Percentiles rank a stretch among this genome's conserved stretches.
These are phyloP conservation scores for Phytophthora sansomeana DNA, from an alignment of 352 stramenopile species.

Conservation along the genomic window DNA sequence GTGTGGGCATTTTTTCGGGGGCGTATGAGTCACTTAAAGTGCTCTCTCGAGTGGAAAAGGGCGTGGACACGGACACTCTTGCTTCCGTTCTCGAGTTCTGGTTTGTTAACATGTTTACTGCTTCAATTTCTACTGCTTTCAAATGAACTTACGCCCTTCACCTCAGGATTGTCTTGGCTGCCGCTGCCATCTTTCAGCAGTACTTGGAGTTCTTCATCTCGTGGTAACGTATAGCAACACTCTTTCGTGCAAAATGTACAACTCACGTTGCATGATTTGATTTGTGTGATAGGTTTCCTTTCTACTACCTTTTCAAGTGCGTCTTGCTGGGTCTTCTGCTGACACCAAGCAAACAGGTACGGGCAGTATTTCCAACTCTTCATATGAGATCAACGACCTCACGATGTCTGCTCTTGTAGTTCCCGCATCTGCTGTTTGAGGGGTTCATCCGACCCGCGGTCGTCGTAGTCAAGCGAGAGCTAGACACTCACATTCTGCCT, in stretches of 20 bases:
- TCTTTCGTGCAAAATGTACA: not conserved
- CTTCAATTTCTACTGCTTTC: not conserved
- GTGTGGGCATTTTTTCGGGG: constrained; percentile 61
- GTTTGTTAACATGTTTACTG: constrained; percentile 22
- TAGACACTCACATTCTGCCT: constrained; percentile 56
- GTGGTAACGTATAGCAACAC: constrained; percentile 38
- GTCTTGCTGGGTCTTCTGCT: constrained; percentile 61
- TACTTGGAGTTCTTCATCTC: constrained; percentile 77
- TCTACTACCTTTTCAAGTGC: constrained; percentile 85
- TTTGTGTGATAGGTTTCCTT: constrained; percentile 53
- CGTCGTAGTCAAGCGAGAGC: constrained; percentile 46
- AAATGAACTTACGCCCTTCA: not conserved
- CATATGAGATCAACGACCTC: not conserved
- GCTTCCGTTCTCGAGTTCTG: constrained; percentile 71
- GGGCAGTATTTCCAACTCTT: not conserved
- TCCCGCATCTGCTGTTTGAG: constrained; percentile 71
- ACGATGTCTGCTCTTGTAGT: constrained; percentile 33
- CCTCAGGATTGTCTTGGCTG: constrained; percentile 64
- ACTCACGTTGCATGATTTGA: not conserved
- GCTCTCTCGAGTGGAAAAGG: constrained; percentile 64
- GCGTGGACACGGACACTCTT: constrained; percentile 56
- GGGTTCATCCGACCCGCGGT: constrained; percentile 65
- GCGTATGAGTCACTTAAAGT: constrained; percentile 79
- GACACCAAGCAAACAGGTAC: constrained; percentile 65
- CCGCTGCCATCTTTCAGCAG: constrained; percentile 64